Evolutionary conservation across 2,329 filamentous ascomycete species (phyloP), one percentile per base, ranked within the genome.

Genomic region (Paecilomyces dactylethromorphus): DNA sequence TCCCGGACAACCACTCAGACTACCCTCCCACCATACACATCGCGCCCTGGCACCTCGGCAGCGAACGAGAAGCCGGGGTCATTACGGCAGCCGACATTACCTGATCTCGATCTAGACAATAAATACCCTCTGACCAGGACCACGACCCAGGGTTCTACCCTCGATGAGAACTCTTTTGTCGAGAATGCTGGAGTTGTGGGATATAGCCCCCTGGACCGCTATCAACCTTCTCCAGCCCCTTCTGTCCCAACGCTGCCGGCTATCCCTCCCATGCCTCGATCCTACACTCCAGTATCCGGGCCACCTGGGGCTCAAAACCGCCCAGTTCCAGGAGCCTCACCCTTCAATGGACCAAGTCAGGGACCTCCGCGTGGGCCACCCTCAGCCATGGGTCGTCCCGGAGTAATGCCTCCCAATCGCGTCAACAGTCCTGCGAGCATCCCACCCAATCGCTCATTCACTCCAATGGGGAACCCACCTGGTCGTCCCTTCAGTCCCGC

Each of bases 11-110:
- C 81, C 82, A 55, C 73, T 73, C 54, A 86, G 85, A 82, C 85
- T 21, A 52, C 50, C 2, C 50, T 52, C 24, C 50, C 50, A 15
- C 85, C n/a, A 77, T 50, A 78, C 65, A 67, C 87, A 15, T 79
- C 78, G 58, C 81, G 86, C 60, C 83, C 87, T 8, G 81, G 82
- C 56, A 83, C 84, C 56, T 86, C 84, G 1, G 81, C 66, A 5
- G 67, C 65, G 52, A 63, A 62, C 11, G 61, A 63, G 21, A 64
- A 61, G 58, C 55, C 21, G 22, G 57, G 52, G 13, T 56, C 55
- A 22, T 18, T 58, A 11, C 64, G 58, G 13, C 60, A 67, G 53
- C 69, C 71, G 1, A 79, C 76, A 1, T 63, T 80, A 12, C 78
- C 78, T 10, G 76, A 76, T 58, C 63, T 79, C 3, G 69, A 67